Conservation (phyloP, 2,329 filamentous ascomycete species). For the Hysterium pulicare region DNA sequence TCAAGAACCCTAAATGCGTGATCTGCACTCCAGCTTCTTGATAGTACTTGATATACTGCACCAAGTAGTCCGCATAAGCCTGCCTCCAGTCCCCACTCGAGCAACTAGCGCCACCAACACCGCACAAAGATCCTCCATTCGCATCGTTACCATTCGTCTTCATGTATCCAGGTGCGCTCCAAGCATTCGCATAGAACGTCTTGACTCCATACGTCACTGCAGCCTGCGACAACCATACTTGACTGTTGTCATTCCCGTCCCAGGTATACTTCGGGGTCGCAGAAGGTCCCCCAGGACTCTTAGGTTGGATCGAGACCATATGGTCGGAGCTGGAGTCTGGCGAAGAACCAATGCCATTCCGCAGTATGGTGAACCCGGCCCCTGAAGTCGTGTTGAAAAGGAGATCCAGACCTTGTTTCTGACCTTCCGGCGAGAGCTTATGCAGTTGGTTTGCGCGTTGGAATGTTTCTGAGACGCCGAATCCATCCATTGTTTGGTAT, state of each 20-base stretch:
- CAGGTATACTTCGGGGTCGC: conserved; percentile 25
- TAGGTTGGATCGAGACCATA: conserved; percentile 28
- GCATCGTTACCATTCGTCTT: conserved; percentile 48
- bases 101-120: conserved; percentile 42
- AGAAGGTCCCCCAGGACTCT: conserved; percentile 21
- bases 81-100: conserved; percentile 47
- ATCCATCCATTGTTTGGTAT: conserved; percentile 48
- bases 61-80: conserved; percentile 49
- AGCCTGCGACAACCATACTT: conserved; percentile 53
- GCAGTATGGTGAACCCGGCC: conserved; percentile 44
- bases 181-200: conserved; percentile 49
- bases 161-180: conserved; percentile 52
- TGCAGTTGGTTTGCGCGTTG: conserved; percentile 46
- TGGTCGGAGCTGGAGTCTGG: conserved; percentile 42
- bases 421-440: conserved; percentile 37
- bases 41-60: conserved; percentile 47
- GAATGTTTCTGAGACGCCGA: conserved; percentile 47
- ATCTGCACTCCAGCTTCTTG: conserved; percentile 39
- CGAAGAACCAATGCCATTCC: conserved; percentile 47
- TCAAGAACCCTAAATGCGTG: conserved; percentile 44
- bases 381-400: conserved; percentile 47
- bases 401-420: conserved; percentile 42
- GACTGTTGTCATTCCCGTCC: conserved; percentile 38
- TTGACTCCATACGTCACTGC: conserved; percentile 45
- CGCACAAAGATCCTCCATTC: conserved; percentile 47